Evolutionary conservation across 768 basidiomycete species (phyloP).

Genomic region (Suillus cothurnatus): DNA sequence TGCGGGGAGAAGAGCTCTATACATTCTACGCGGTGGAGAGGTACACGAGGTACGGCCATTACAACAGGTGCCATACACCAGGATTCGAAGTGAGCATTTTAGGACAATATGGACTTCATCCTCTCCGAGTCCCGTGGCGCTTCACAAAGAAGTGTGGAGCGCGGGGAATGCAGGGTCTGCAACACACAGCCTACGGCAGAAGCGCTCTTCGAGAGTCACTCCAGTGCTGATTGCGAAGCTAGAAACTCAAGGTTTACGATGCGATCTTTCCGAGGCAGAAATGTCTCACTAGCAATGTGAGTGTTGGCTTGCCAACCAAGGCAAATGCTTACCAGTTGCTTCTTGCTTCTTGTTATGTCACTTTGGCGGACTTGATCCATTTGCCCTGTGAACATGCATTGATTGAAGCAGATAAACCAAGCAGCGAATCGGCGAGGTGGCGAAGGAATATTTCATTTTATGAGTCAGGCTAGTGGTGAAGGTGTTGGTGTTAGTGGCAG

Average conservation of each 20-base stretch:
- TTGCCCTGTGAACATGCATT: conserved; percentile 30
- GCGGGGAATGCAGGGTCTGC: conserved; percentile 24
- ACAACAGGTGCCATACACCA: background rate
- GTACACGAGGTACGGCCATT: background rate
- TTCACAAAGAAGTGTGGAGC: conserved; percentile 29
- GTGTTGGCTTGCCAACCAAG: conserved; percentile 7
- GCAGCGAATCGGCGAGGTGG: background rate
- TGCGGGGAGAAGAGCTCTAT: background rate
- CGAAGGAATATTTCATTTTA: background rate
- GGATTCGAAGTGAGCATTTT: background rate
- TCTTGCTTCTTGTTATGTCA: conserved; percentile 19
- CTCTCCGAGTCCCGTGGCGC: conserved; percentile 33
- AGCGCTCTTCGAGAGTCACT: conserved; percentile 23
- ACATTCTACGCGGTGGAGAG: background rate
- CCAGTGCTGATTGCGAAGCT: background rate
- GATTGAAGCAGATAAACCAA: background rate
- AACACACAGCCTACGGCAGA: conserved; percentile 14
- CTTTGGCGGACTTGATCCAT: conserved; percentile 41
- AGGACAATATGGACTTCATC: conserved; percentile 36
- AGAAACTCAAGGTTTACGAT: conserved; percentile 26
- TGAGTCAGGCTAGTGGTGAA: background rate
- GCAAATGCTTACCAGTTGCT: background rate
- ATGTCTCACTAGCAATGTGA: conserved; percentile 46
- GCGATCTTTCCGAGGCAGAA: conserved; percentile 2
- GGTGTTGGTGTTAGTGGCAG: background rate